Evolutionary conservation across 148 eudicot genomes (phyloP), one percentile per base, ranked within the genome.

Genomic region (Salicornia ramosissima): DNA sequence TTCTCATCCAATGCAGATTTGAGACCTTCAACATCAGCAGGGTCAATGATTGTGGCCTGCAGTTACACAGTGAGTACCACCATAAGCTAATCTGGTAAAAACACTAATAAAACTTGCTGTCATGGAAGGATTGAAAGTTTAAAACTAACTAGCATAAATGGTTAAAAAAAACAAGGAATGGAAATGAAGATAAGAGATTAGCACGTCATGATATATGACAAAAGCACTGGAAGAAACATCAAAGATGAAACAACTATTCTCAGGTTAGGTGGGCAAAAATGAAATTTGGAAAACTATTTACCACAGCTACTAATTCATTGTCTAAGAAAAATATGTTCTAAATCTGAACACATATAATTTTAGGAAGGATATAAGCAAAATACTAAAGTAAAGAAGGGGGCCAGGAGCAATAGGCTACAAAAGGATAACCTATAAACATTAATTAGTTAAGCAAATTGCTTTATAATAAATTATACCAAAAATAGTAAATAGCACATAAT

Each of bases 31-130:
- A 87, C 29, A 82, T 89, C 96, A 67, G 95, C 90, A 72, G 97
- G 96, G 73, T 89, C 97, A 78, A 91, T 85, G 70, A 91, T 90
- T 28, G 96, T 84, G 43, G 90, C 90, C 97, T 89, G 86, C 79
- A 78, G 46, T 63, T 31, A 47, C 13, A 6, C 54, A 24, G 11
- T 26, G 19, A 46, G 22, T 26, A 43, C 26, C 72, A 53, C 28
- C 63, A 62, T 11, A 63, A 34, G 2, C 14, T 47, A 21, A 62
- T 33, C 36, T 29, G n/a, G 4, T 7, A 36, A 39, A 14, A 50
- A 14, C 26, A 19, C 39, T 46, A n/a, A 49, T 49, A 18, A 16
- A 49, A 49, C 16, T 49, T 4, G 18, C 53, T 18, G 24, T 19
- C 16, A 49, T 1, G 1, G 14, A 47, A 49, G 53, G 6, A 49